Evolutionary conservation across 2,329 filamentous ascomycete genomes (phyloP), one percentile per base, ranked within the genome.

Genomic region (Dactylonectria estremocensis): DNA sequence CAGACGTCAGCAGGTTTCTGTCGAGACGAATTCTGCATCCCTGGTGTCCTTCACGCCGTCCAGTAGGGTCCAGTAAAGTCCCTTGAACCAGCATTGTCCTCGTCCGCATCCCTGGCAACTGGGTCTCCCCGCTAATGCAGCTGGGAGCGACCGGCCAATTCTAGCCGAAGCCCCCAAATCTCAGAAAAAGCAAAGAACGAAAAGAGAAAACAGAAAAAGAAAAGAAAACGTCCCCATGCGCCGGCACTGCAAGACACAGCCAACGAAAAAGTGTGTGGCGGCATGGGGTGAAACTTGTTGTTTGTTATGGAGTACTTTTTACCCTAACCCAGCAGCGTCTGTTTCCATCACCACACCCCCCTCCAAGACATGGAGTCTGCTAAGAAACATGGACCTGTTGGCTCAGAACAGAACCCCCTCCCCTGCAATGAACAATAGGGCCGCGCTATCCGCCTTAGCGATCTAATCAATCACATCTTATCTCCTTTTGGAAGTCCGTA

Each of bases 381-480:
- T 28, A 28, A 28, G 24, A 28, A 4, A 28, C 7, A 7, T 4
- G 24, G 24, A 28, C 24, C 24, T 28, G 24, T 28, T 4, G 2
- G 24, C 24, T 28, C 10, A 24, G 24, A 28, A 28, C 24, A 28
- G 40, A 14, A 43, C 40, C 40, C 40, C 14, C 37, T 14, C 6
- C 16, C 40, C 40, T n/a, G 40, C 16, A 8, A n/a, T 28, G 40
- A 43, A 14, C 14, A n/a, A 14, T 43, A 43, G 40, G 40, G 40
- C 40, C 40, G 40, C 40, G 40, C 40, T n/a, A 22, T 46, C 45
- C 45, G 45, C 10, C 45, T 46, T 46, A 46, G n/a, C 45, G 20
- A 73, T 73, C 71, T 73, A 73, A 73, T 73, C 71, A 73, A 73
- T 73, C 71, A 72, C 71, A 73, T 73, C 71, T 70, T 69, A 72